Percentiles rank a stretch among this genome's conserved stretches.
These are phyloP conservation scores for Parafenestella ontariensis DNA, from an alignment of 2,329 filamentous ascomycete genomes.

Conservation along the genomic window DNA sequence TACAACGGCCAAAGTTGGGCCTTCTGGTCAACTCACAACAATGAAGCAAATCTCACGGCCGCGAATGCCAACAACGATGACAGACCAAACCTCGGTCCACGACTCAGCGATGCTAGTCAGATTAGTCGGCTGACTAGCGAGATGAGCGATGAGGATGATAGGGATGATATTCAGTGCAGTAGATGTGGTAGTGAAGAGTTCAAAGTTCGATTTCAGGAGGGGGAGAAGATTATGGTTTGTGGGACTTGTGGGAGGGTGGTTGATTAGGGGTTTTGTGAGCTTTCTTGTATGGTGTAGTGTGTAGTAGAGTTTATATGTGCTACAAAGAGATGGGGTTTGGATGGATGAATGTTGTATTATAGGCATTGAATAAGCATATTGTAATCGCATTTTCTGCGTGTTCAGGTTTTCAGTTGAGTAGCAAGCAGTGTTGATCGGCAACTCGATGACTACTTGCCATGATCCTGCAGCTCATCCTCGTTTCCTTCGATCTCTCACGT, in stretches of 20 bases:
- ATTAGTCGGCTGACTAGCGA: constrained; percentile 62
- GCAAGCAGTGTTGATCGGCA: no score
- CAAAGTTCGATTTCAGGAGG: constrained; percentile 63
- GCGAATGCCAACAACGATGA: constrained; percentile 22
- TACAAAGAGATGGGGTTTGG: background rate
- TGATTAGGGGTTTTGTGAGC: constrained; percentile 2
- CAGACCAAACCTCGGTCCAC: constrained; percentile 41
- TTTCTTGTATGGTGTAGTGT: background rate
- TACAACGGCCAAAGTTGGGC: constrained; percentile 60
- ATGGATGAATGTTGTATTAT: no score
- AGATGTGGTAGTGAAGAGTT: constrained; percentile 67
- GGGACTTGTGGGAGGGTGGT: constrained; percentile 56
- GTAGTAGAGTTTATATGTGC: background rate
- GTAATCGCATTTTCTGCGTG: no score
- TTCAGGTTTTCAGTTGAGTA: no score
- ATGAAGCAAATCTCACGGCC: constrained; percentile 3
- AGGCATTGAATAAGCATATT: no score
- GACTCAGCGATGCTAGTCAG: constrained; percentile 59
- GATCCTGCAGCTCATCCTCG: no score
- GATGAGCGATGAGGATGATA: constrained; percentile 50
- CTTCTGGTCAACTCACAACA: constrained; percentile 57
- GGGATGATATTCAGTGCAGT: constrained; percentile 58
- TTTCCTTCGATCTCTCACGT: no score
- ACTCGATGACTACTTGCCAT: no score
- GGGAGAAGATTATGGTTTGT: constrained; percentile 67